Percentiles rank a stretch among this genome's conserved stretches.
Evolutionary conservation across 2,329 filamentous ascomycete genomes (phyloP).

Genomic region (Fusarium paranaense): DNA sequence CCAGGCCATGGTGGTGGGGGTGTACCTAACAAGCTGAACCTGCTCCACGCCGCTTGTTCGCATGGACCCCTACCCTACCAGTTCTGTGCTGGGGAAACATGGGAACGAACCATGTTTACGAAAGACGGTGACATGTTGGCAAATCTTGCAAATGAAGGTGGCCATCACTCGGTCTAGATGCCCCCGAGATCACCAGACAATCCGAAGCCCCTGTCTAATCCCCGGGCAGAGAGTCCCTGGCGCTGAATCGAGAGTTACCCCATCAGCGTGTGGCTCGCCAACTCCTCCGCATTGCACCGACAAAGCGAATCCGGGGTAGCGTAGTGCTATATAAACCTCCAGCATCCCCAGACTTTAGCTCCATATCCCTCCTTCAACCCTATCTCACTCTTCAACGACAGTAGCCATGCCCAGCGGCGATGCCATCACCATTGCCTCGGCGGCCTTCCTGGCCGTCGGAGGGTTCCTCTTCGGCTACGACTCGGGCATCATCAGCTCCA

Average conservation of each 20-base stretch:
- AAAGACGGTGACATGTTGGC: neutral
- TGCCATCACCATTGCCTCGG: conserved; percentile 34
- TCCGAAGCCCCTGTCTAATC: neutral
- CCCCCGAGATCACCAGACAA: conserved; percentile 1
- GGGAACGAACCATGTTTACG: neutral
- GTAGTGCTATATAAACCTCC: conserved; percentile 6
- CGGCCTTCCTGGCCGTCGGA: conserved; percentile 42
- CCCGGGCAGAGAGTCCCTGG: neutral
- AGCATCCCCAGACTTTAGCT: neutral
- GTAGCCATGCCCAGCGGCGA: conserved; percentile 21
- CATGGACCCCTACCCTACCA: neutral
- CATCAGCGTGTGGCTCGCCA: neutral
- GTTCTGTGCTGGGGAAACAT: neutral
- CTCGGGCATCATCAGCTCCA: conserved; percentile 57
- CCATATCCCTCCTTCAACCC: neutral
- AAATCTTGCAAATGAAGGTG: neutral
- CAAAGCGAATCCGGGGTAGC: neutral
- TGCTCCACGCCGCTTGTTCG: neutral
- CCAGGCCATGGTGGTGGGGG: neutral
- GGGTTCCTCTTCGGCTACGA: conserved; percentile 58
- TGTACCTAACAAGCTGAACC: neutral
- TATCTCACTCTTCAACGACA: neutral
- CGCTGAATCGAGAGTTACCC: neutral
- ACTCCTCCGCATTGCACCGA: neutral
- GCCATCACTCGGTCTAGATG: conserved; percentile 9